phyloP scores from a whole-genome alignment of 1,139 yeast genomes.

The Geotrichum phurueaensis region DNA sequence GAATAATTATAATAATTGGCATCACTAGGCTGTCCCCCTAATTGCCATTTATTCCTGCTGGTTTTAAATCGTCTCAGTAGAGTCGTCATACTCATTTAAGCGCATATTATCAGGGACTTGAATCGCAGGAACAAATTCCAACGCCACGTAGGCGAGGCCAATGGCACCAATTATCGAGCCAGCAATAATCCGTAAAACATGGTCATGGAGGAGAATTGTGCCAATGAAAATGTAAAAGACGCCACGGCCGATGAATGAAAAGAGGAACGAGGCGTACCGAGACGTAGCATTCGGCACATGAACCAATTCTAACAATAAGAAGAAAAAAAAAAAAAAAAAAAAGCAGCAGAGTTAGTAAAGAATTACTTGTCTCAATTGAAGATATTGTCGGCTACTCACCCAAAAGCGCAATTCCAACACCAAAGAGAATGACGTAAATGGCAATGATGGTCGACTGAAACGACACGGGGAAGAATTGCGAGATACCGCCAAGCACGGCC shows the following conservation, averaged over 20 bases:
- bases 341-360: not conserved
- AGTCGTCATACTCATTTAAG: slow-evolving; percentile 19
- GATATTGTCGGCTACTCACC: slow-evolving; percentile 41
- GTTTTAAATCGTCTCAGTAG: slow-evolving; percentile 10
- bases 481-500: slow-evolving; percentile 49
- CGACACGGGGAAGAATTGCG: slow-evolving; percentile 51
- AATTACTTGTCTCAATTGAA: not conserved
- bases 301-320: slow-evolving; percentile 38
- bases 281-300: slow-evolving; percentile 49
- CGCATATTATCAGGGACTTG: slow-evolving; percentile 71
- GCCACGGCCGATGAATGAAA: slow-evolving; percentile 82
- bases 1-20: no score
- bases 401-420: slow-evolving; percentile 49
- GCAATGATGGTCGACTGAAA: slow-evolving; percentile 47
- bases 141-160: slow-evolving; percentile 53
- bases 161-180: slow-evolving; percentile 50
- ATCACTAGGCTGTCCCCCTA: slow-evolving; percentile 25
- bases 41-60: slow-evolving; percentile 30
- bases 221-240: slow-evolving; percentile 64
- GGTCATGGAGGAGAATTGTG: slow-evolving; percentile 54
- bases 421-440: slow-evolving; percentile 50
- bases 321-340: not conserved
- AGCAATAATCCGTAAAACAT: slow-evolving; percentile 49
- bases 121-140: slow-evolving; percentile 66
- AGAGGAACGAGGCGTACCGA: slow-evolving; percentile 70